A percentile compares a stretch with the other conserved stretches of the same genome.
phyloP scores from a whole-genome alignment of 2,329 filamentous ascomycete genomes.

The Beauveria medogensis region DNA sequence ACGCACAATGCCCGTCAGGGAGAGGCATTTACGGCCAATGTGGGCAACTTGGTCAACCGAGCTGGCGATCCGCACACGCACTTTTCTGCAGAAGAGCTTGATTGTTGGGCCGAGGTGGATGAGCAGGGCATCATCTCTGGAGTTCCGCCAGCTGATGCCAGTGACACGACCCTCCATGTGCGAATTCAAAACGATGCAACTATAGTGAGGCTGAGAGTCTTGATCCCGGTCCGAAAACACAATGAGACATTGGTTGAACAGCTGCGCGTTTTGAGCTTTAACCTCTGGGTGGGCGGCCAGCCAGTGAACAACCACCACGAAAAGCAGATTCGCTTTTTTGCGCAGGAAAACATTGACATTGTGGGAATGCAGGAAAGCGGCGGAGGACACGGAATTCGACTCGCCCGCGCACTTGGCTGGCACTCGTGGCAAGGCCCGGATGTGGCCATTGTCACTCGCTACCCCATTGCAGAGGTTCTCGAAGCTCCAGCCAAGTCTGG shows the following conservation, averaged over 20 bases:
- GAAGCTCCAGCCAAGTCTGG: conserved; percentile 20
- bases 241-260: conserved; percentile 23
- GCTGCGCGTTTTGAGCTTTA: conserved; percentile 29
- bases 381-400: conserved; percentile 22
- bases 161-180: conserved; percentile 19
- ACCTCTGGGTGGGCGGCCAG: conserved; percentile 33
- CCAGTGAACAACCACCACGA: conserved; percentile 27
- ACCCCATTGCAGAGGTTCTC: conserved; percentile 27
- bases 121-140: conserved; percentile 28
- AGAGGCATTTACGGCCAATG: conserved; percentile 23
- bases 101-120: conserved; percentile 26
- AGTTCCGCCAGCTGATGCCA: conserved; percentile 19
- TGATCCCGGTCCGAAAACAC: conserved; percentile 23
- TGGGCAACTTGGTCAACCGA: conserved; percentile 26
- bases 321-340: conserved; percentile 31
- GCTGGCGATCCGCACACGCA: conserved; percentile 17
- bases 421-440: conserved; percentile 26
- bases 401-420: conserved; percentile 33
- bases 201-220: conserved; percentile 20
- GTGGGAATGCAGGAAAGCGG: conserved; percentile 30
- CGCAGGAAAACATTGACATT: conserved; percentile 24
- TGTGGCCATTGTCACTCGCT: conserved; percentile 29
- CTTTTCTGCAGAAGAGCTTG: conserved; percentile 22
- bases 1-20: conserved; percentile 29
- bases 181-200: conserved; percentile 19